phyloP scores from a whole-genome alignment of 2,329 filamentous ascomycete species.

The Fusarium piperis region DNA sequence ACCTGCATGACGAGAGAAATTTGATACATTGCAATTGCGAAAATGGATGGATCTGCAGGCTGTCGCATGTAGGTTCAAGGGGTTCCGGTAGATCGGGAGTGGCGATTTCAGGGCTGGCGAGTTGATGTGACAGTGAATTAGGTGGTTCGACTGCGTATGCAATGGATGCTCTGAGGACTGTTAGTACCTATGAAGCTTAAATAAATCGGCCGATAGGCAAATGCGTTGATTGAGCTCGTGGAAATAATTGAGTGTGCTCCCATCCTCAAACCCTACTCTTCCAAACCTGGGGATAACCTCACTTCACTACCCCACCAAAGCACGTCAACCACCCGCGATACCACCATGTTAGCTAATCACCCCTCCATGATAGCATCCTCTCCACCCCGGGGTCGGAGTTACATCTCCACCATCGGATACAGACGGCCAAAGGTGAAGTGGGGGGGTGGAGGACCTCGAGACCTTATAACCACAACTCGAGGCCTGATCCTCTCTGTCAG shows the following conservation, averaged over 20 bases:
- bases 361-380: neutral
- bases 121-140: neutral
- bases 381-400: constrained; percentile 1
- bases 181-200: neutral
- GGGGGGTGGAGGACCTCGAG: constrained; percentile 23
- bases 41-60: neutral
- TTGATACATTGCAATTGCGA: constrained; percentile 1
- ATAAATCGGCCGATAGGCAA: too few species aligned
- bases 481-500: neutral
- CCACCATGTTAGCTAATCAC: neutral
- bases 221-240: neutral
- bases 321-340: neutral
- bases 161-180: neutral
- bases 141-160: neutral
- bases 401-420: constrained; percentile 22
- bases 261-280: neutral
- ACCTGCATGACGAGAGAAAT: constrained; percentile 19
- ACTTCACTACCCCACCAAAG: neutral
- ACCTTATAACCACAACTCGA: constrained; percentile 5
- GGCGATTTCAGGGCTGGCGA: neutral
- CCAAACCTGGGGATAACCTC: neutral
- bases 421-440: constrained; percentile 21
- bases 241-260: neutral
- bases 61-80: neutral
- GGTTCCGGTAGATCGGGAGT: neutral